phyloP scores from a whole-genome alignment of 257 asterid species.

The Thymus quinquecostatus region DNA sequence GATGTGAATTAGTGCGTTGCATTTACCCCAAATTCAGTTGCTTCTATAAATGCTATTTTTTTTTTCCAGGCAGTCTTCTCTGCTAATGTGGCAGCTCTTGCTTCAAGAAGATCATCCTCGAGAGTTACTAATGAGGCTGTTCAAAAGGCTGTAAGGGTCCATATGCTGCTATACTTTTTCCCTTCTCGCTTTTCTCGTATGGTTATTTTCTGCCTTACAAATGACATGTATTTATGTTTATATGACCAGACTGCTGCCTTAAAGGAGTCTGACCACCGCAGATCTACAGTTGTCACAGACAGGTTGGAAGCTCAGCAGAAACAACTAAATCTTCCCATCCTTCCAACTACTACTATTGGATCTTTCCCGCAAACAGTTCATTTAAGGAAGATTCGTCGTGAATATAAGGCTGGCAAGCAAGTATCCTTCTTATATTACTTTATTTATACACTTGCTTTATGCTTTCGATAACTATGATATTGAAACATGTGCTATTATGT shows the following conservation, averaged over 20 bases:
- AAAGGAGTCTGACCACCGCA: slow-evolving; percentile 72
- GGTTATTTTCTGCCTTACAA: neutral
- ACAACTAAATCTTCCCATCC: slow-evolving; percentile 78
- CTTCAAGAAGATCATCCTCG: slow-evolving; percentile 77
- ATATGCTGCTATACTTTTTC: neutral
- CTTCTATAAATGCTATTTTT: slow-evolving; percentile 12
- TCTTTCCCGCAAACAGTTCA: slow-evolving; percentile 90
- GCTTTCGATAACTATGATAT: slow-evolving; percentile 6
- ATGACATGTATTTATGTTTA: neutral
- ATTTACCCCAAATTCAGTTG: neutral
- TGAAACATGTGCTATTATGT: slow-evolving; percentile 18
- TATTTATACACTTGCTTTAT: neutral
- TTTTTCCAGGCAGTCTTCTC: slow-evolving; percentile 62
- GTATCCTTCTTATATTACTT: slow-evolving; percentile 21
- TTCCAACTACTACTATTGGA: slow-evolving; percentile 94
- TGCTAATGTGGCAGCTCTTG: slow-evolving; percentile 70
- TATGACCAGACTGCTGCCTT: slow-evolving; percentile 64
- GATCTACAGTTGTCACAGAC: slow-evolving; percentile 67
- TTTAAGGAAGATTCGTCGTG: slow-evolving; percentile 88
- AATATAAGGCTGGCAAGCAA: slow-evolving; percentile 84
- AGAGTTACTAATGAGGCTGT: slow-evolving; percentile 76
- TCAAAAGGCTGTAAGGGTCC: slow-evolving; percentile 76
- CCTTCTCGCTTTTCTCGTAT: neutral
- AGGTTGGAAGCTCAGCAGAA: slow-evolving; percentile 82
- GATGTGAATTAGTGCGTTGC: slow-evolving; percentile 7